phyloP scores from a whole-genome alignment of 176 grass and related monocot genomes.

The Oryza officinalis region DNA sequence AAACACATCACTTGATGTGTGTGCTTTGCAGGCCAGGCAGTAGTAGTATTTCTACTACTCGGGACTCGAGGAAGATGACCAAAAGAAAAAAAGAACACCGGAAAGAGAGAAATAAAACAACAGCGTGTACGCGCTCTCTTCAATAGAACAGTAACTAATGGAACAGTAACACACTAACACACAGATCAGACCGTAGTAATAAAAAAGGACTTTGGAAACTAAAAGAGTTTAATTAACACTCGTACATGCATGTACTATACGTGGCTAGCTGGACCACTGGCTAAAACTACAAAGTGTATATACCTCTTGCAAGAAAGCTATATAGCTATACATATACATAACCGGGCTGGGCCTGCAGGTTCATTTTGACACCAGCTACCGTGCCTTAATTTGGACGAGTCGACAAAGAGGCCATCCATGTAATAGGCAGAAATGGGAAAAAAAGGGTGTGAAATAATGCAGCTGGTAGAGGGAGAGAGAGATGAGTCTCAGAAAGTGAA shows the following conservation, averaged over 20 bases:
- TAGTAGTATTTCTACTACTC: not conserved
- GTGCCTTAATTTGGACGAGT: constrained; percentile 2
- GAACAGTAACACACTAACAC: constrained; percentile 30
- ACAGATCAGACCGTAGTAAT: not conserved
- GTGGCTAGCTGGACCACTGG: not conserved
- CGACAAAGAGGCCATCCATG: not conserved
- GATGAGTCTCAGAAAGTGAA: not conserved
- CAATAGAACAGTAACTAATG: constrained; percentile 48
- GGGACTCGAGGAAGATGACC: not conserved
- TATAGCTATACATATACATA: not conserved
- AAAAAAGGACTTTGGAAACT: not conserved
- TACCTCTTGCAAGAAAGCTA: not conserved
- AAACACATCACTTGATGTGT: not conserved
- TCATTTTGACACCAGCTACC: not conserved
- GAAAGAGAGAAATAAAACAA: not conserved
- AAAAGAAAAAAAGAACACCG: not conserved
- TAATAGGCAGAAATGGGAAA: not conserved
- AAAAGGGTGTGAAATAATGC: not conserved
- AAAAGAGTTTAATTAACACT: not conserved
- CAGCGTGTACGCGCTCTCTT: not conserved
- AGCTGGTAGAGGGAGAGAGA: constrained; percentile 1
- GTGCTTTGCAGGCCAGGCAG: not conserved
- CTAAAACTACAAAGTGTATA: not conserved
- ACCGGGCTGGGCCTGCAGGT: not conserved
- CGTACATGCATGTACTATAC: not conserved